Conservation (phyloP, 805 yeast genomes). For the Starmerella potacharoeniae region DNA sequence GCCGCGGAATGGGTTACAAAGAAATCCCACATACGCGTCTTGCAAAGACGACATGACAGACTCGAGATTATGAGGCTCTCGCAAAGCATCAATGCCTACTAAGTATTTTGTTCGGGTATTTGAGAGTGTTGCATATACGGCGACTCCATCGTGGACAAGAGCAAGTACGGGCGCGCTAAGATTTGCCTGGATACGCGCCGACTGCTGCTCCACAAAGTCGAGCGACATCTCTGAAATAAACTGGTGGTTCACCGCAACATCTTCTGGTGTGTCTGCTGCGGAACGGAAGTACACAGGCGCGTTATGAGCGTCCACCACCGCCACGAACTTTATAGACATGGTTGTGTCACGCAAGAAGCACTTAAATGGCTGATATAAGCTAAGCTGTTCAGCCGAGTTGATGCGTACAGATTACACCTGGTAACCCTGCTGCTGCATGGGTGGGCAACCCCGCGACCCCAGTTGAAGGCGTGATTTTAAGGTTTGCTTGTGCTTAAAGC, state of each 20-base stretch:
- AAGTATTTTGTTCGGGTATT: conserved; percentile 28
- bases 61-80: conserved; percentile 11
- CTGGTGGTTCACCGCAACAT: conserved; percentile 23
- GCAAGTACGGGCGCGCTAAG: conserved; percentile 21
- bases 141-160: conserved; percentile 29
- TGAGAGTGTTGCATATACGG: conserved; percentile 29
- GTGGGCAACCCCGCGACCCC: too few relatives aligned
- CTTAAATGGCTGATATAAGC: not conserved
- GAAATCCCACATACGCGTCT: conserved; percentile 25
- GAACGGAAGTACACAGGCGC: conserved; percentile 17
- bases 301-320: conserved; percentile 15
- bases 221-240: conserved; percentile 31
- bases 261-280: conserved; percentile 2
- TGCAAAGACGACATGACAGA: conserved; percentile 20
- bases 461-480: too few relatives aligned
- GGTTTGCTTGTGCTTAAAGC: too few relatives aligned
- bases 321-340: conserved; percentile 18
- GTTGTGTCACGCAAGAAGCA: not conserved
- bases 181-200: conserved; percentile 12
- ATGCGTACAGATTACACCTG: too few relatives aligned
- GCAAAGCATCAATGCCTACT: conserved; percentile 26
- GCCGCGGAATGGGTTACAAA: conserved; percentile 28
- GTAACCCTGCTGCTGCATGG: not conserved
- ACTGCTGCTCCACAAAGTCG: conserved; percentile 26
- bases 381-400: too few relatives aligned